Evolutionary conservation across 768 basidiomycete species (phyloP).

Genomic region (Boletus rubescentipes): DNA sequence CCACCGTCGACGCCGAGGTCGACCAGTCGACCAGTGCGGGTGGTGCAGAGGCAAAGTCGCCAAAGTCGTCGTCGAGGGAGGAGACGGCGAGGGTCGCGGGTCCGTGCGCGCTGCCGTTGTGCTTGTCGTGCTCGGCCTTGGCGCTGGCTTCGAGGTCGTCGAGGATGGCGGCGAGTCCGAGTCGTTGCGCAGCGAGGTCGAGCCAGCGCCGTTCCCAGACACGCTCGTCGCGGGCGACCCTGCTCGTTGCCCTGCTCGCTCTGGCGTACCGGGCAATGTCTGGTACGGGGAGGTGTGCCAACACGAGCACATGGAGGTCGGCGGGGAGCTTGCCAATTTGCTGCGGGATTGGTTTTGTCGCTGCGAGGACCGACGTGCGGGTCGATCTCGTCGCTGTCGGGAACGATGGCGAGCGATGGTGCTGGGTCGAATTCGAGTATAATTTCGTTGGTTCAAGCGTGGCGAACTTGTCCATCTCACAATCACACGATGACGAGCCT

Average conservation of each 20-base stretch:
- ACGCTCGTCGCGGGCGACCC: slow-evolving; percentile 64
- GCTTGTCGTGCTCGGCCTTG: slow-evolving; percentile 35
- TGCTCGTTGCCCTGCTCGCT: slow-evolving; percentile 60
- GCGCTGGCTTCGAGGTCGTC: slow-evolving; percentile 55
- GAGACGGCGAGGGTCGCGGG: slow-evolving; percentile 60
- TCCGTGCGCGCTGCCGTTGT: slow-evolving; percentile 38
- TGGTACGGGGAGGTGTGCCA: slow-evolving; percentile 72
- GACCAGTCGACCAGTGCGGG: slow-evolving; percentile 23
- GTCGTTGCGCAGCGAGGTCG: slow-evolving; percentile 51
- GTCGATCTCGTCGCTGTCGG: slow-evolving; percentile 1
- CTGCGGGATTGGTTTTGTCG: slow-evolving; percentile 28
- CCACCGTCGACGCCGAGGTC: slow-evolving; percentile 9
- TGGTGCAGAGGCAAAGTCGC: slow-evolving; percentile 69
- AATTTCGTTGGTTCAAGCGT: slow-evolving; percentile 75
- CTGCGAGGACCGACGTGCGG: slow-evolving; percentile 14
- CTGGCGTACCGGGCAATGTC: slow-evolving; percentile 79
- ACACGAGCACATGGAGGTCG: slow-evolving; percentile 71
- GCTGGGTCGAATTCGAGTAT: slow-evolving; percentile 37
- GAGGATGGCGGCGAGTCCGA: slow-evolving; percentile 47
- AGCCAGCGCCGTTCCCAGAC: slow-evolving; percentile 79
- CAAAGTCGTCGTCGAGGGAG: slow-evolving; percentile 70
- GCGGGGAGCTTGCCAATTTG: slow-evolving; percentile 79
- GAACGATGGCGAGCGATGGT: slow-evolving; percentile 19
- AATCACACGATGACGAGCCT: slow-evolving; percentile 9
- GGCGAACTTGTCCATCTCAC: slow-evolving; percentile 80